Evolutionary conservation across 768 basidiomycete species (phyloP), one percentile per base, ranked within the genome.

Genomic region (Mycena metata): DNA sequence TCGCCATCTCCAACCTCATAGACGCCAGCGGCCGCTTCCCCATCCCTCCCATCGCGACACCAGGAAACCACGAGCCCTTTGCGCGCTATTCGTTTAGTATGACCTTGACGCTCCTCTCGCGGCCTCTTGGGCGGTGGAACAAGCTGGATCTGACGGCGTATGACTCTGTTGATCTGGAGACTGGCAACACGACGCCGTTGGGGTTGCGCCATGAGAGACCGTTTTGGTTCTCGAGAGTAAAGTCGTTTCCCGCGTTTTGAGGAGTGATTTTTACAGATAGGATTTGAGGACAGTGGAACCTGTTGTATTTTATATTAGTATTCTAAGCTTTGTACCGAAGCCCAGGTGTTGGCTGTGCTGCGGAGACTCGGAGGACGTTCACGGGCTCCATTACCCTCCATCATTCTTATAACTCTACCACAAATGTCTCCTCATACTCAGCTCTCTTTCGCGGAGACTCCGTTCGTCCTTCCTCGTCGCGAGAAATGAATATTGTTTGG

Each of bases 161-260:
- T 77, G 86, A 91, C 60, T 92, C 92, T 0, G 87, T 96, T 6
- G 87, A 92, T 64, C 72, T 93, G n/a, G 88, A 87, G 66, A 91
- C 86, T 19, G 95, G 93, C 3, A 95, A 96, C 75, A 82, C 85
- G 15, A 76, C 86, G 12, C 89, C 91, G 19, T 81, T 97, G 33
- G 82, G 88, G 12, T 79, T 96, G 72, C 94, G 93, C 75, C 89
- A 96, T 71, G 94, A 96, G 76, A 85, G 93, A 61, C 89, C 95
- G n/a, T 97, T 94, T 77, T 96, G 93, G 90, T 98, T 98, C 80
- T 96, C 95, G 46, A 96, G 93, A 79, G 94, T 96, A 72, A 85
- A 86, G 76, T 95, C 91, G 46, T 94, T 72, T 41, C 67, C 70
- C 16, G 30, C 70, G 17, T 69, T 65, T 39, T 69, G 39, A 63